These are phyloP conservation scores for Fusarium chaquense DNA, from an alignment of 2,329 filamentous ascomycete genomes.

Conservation along the genomic window DNA sequence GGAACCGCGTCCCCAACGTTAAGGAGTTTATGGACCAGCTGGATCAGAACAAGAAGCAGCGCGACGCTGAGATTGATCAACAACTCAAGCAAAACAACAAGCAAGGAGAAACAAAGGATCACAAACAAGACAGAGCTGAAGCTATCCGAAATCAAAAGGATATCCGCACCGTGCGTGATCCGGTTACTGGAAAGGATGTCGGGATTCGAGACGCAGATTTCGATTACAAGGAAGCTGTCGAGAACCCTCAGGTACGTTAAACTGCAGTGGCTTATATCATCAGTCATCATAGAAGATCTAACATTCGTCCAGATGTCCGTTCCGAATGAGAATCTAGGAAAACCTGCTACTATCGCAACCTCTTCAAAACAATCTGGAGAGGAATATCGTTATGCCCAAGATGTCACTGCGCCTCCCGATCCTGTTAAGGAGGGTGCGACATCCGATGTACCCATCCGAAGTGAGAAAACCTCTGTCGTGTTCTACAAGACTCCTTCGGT, in stretches of 20 bases:
- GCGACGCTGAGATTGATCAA: conserved; percentile 78
- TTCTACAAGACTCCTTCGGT: conserved; percentile 95
- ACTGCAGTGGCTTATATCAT: background rate
- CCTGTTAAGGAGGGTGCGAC: conserved; percentile 85
- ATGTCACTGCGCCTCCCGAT: conserved; percentile 90
- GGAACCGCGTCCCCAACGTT: conserved; percentile 88
- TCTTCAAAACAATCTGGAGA: conserved; percentile 76
- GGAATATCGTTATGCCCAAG: conserved; percentile 87
- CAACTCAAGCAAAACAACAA: conserved; percentile 56
- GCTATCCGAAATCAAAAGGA: conserved; percentile 54
- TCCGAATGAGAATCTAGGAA: conserved; percentile 89
- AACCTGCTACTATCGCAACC: conserved; percentile 78
- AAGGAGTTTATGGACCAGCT: conserved; percentile 84
- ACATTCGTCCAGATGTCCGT: conserved; percentile 69
- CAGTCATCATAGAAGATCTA: background rate
- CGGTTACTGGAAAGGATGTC: conserved; percentile 86
- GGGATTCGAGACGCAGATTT: conserved; percentile 85
- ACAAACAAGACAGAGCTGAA: conserved; percentile 53
- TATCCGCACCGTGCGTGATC: conserved; percentile 84
- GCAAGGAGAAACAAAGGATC: conserved; percentile 56
- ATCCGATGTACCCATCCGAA: conserved; percentile 93
- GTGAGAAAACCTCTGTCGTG: conserved; percentile 95
- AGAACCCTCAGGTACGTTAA: conserved; percentile 73
- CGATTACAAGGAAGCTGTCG: conserved; percentile 74
- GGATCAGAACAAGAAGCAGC: conserved; percentile 80